phyloP scores from a whole-genome alignment of 768 basidiomycete species.

The Amanita pseudoporphyria region DNA sequence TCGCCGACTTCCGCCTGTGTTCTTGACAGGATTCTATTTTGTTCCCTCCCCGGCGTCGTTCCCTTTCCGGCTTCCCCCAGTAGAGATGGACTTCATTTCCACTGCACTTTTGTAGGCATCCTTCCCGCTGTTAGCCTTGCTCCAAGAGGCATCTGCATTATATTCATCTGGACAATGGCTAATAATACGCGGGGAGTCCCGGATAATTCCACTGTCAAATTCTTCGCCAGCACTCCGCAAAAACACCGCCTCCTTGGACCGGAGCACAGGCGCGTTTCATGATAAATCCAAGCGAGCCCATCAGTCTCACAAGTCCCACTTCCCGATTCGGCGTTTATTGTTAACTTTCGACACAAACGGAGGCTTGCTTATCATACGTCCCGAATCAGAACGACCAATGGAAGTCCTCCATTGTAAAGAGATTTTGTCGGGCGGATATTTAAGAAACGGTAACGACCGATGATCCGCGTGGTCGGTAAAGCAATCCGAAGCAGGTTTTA shows the following conservation, averaged over 20 bases:
- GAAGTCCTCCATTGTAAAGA: neutral
- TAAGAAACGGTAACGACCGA: too few species aligned
- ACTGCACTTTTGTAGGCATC: neutral
- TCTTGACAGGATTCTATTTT: neutral
- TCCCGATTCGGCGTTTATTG: conserved; percentile 1
- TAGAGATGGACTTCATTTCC: neutral
- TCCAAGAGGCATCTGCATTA: neutral
- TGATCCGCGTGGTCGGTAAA: too few species aligned
- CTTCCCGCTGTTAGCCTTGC: neutral
- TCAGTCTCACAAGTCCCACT: neutral
- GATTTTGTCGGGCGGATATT: too few species aligned
- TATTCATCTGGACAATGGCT: neutral
- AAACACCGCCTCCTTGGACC: neutral
- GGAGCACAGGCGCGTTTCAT: neutral
- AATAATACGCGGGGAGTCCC: neutral
- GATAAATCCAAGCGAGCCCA: neutral
- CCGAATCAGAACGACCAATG: neutral
- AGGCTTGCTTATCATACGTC: neutral
- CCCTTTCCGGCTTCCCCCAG: neutral
- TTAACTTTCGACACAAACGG: neutral
- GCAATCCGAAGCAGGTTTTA: too few species aligned
- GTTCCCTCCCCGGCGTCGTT: neutral
- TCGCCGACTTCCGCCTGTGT: neutral
- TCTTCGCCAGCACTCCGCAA: neutral
- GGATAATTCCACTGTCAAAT: neutral